Evolutionary conservation across 78 protist species (phyloP).

Genomic region (Salpingoeca rosetta): DNA sequence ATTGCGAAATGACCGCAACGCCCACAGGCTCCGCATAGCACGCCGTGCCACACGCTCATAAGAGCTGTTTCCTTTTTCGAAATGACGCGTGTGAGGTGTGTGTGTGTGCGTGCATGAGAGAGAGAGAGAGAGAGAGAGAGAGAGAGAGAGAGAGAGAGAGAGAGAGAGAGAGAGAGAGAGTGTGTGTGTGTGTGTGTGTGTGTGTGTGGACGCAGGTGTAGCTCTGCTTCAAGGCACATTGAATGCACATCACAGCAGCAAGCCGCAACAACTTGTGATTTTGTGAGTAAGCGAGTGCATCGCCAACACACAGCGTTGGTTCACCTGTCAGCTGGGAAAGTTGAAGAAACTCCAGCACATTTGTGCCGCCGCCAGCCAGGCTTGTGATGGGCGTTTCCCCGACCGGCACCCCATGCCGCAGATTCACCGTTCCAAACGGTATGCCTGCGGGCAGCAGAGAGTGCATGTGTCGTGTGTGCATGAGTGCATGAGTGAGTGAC

Average conservation of each 20-base stretch:
- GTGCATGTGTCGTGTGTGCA: background rate
- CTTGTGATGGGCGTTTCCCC: slow-evolving; percentile 37
- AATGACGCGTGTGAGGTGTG: too few species aligned
- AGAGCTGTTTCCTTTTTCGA: too few species aligned
- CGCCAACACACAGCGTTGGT: too few species aligned
- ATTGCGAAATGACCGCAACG: background rate
- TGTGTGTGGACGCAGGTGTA: too few species aligned
- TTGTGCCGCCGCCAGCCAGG: slow-evolving; percentile 54
- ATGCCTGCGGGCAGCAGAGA: slow-evolving; percentile 14
- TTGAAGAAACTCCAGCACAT: slow-evolving; percentile 29
- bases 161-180: background rate
- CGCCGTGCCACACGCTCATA: too few species aligned
- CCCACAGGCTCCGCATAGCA: slow-evolving; percentile 25
- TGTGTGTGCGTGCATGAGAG: too few species aligned
- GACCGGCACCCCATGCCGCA: slow-evolving; percentile 32
- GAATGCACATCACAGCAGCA: too few species aligned
- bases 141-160: background rate
- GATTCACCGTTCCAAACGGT: slow-evolving; percentile 38
- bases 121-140: too few species aligned
- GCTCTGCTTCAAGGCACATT: too few species aligned
- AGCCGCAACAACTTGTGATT: too few species aligned
- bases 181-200: background rate
- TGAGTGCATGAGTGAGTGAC: background rate
- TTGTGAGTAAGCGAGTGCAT: too few species aligned
- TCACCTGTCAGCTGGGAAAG: slow-evolving; percentile 7